Evolutionary conservation across 495 filamentous ascomycete species (phyloP).

Genomic region (Elasticomyces elasticus): DNA sequence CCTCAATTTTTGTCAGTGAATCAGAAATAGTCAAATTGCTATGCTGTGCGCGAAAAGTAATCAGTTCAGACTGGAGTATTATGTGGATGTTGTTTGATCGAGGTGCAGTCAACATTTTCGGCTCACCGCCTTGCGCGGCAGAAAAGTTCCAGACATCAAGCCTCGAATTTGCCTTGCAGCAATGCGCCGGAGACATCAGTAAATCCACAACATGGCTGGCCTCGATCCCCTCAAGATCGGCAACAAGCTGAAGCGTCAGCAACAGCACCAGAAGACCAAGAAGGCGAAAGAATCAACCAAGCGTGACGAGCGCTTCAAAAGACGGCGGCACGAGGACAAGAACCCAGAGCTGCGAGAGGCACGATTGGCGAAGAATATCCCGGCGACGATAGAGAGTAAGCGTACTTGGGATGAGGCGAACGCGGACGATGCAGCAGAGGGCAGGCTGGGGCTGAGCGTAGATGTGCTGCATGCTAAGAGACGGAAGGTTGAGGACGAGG

Average conservation of each 20-base stretch:
- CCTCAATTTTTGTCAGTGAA: no score
- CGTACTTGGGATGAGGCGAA: slow-evolving; percentile 88
- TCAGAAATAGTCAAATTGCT: no score
- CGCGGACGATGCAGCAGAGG: slow-evolving; percentile 47
- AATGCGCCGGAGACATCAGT: no score
- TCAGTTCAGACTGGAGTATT: no score
- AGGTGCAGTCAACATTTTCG: no score
- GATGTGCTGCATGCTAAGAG: slow-evolving; percentile 69
- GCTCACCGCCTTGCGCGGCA: no score
- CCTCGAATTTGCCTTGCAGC: no score
- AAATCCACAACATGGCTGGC: slow-evolving; percentile 25
- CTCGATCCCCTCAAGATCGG: slow-evolving; percentile 26
- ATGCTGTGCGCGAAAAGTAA: no score
- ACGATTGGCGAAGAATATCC: slow-evolving; percentile 66
- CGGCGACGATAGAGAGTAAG: slow-evolving; percentile 78
- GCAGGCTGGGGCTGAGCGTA: slow-evolving; percentile 56
- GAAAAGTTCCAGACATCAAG: no score
- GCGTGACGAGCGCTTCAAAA: slow-evolving; percentile 63
- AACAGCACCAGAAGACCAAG: slow-evolving; percentile 69
- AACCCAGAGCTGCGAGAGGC: slow-evolving; percentile 65
- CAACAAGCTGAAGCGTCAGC: slow-evolving; percentile 70
- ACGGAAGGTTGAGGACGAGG: slow-evolving; percentile 36
- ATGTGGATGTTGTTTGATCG: no score
- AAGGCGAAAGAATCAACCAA: slow-evolving; percentile 57
- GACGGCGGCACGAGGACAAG: slow-evolving; percentile 74